phyloP scores from a whole-genome alignment of 768 basidiomycete genomes.

The Leccinum longicurvipes region DNA sequence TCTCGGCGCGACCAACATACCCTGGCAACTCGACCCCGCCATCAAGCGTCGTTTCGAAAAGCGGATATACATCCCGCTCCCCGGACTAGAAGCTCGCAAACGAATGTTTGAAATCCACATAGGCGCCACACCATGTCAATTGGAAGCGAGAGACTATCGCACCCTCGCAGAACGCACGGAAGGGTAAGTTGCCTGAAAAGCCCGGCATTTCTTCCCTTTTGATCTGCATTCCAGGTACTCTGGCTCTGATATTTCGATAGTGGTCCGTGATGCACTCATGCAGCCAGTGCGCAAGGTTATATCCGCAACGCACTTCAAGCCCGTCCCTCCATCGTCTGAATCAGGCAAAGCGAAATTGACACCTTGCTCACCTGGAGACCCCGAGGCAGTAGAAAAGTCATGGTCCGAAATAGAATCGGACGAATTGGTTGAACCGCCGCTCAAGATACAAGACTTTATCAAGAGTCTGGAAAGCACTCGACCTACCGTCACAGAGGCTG shows the following conservation, averaged over 20 bases:
- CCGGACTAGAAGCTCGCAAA: conserved; percentile 85
- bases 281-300: conserved; percentile 97
- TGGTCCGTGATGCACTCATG: conserved; percentile 97
- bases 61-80: conserved; percentile 96
- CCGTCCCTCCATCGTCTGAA: conserved; percentile 30
- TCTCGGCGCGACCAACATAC: conserved; percentile 96
- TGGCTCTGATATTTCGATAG: conserved; percentile 91
- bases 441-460: conserved; percentile 77
- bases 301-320: conserved; percentile 92
- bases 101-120: conserved; percentile 98
- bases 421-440: conserved; percentile 84
- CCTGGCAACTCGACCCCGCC: conserved; percentile 96
- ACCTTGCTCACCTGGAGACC: conserved; percentile 94
- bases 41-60: conserved; percentile 99
- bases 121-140: conserved; percentile 86
- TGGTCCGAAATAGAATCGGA: conserved; percentile 89
- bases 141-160: conserved; percentile 75
- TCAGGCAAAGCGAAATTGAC: conserved; percentile 64
- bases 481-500: conserved; percentile 85
- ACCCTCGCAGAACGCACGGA: conserved; percentile 82
- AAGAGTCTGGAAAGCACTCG: conserved; percentile 73
- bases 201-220: not conserved
- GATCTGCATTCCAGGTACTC: conserved; percentile 56
- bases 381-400: conserved; percentile 77
- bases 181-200: conserved; percentile 43